These are phyloP conservation scores for Saccharomycopsis malanga DNA, from an alignment of 805 yeast species.

Conservation along the genomic window DNA sequence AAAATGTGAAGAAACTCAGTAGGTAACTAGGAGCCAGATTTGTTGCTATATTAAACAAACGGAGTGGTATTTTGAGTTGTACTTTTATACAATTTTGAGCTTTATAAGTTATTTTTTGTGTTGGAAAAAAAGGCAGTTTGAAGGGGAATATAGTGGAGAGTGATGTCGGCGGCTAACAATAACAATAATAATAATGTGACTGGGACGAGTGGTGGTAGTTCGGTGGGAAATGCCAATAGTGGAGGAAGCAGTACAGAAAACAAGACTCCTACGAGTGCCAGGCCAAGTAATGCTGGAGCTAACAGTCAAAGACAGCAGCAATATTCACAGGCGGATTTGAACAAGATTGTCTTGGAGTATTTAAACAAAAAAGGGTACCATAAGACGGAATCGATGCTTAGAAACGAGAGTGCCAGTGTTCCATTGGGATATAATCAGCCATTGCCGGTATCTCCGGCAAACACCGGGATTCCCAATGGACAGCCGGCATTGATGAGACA, in stretches of 20 bases:
- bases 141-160: no score
- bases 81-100: no score
- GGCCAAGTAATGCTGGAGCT: neutral
- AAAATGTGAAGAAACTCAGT: no score
- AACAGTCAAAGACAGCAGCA: constrained; percentile 23
- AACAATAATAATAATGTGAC: no score
- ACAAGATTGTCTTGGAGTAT: constrained; percentile 87
- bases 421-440: constrained; percentile 32
- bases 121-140: no score
- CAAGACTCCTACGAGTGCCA: neutral
- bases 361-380: constrained; percentile 90
- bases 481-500: constrained; percentile 23
- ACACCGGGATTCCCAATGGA: constrained; percentile 25
- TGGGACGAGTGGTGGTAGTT: no score
- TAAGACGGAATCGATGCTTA: constrained; percentile 86
- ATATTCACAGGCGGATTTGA: constrained; percentile 80
- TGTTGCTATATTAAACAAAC: no score
- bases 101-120: no score
- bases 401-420: constrained; percentile 62
- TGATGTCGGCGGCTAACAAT: no score
- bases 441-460: constrained; percentile 44
- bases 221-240: neutral
- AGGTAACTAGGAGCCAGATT: no score
- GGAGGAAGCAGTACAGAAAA: neutral
- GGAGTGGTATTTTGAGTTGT: no score